Percentiles rank a stretch among this genome's conserved stretches.
Evolutionary conservation across 768 basidiomycete genomes (phyloP).

Genomic region (Termitomyces sp.): DNA sequence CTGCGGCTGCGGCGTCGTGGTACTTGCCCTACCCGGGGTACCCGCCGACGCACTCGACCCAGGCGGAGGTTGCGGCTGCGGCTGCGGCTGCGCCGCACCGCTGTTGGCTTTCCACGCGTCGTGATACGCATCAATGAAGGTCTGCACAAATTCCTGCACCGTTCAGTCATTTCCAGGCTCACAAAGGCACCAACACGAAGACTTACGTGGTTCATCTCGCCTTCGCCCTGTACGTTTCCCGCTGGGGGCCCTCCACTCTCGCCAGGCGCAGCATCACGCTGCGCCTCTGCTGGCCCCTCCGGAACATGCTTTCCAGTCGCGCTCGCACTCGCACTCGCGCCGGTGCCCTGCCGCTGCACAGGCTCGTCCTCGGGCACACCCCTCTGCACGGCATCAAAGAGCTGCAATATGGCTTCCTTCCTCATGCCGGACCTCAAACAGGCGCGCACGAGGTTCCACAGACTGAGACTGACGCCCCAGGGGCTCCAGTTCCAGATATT

Average conservation of each 20-base stretch:
- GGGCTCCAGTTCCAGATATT: conserved; percentile 78
- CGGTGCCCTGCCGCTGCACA: not conserved
- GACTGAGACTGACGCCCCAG: conserved; percentile 60
- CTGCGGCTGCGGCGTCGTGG: not conserved
- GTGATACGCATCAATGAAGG: conserved; percentile 47
- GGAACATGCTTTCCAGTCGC: not conserved
- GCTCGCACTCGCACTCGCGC: not conserved
- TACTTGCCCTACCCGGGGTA: not conserved
- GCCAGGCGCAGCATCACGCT: not conserved
- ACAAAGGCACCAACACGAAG: no score
- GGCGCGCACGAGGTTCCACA: conserved; percentile 73
- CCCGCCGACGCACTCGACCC: conserved; percentile 17
- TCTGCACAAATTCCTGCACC: conserved; percentile 24
- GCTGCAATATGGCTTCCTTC: conserved; percentile 55
- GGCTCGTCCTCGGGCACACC: conserved; percentile 39
- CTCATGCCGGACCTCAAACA: conserved; percentile 52
- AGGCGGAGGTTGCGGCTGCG: not conserved
- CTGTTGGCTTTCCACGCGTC: conserved; percentile 62
- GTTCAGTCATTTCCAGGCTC: not conserved
- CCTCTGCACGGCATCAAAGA: conserved; percentile 55
- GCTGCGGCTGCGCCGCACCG: conserved; percentile 17
- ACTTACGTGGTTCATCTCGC: conserved; percentile 5
- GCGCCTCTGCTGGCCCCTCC: not conserved
- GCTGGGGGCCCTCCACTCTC: not conserved
- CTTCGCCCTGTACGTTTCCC: not conserved